Conservation (phyloP, 192 early-diverging fungal species). For the Backusella westeae region DNA sequence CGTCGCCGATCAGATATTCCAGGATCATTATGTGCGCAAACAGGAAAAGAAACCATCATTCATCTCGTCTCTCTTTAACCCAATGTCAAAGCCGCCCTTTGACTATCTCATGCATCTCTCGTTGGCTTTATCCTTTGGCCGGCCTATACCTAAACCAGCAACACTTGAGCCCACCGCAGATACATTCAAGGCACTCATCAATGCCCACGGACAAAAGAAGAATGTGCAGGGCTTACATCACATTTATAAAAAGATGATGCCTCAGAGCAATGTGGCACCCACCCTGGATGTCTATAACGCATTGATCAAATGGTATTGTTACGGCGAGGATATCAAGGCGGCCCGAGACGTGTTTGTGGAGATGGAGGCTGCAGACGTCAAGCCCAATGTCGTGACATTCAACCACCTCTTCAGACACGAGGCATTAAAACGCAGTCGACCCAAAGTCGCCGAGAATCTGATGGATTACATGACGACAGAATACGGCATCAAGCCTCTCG, state of each 20-base stretch:
- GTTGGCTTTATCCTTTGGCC: background rate
- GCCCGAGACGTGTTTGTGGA: constrained; percentile 29
- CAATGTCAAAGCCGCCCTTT: background rate
- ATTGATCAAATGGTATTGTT: constrained; percentile 36
- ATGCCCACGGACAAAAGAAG: constrained; percentile 32
- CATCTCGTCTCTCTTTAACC: background rate
- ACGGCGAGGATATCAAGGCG: constrained; percentile 18
- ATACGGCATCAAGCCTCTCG: constrained; percentile 23
- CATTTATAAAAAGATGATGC: constrained; percentile 38
- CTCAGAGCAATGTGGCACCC: constrained; percentile 13
- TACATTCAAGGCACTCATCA: constrained; percentile 31
- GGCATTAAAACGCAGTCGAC: constrained; percentile 23
- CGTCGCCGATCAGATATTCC: constrained; percentile 25
- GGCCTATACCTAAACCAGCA: background rate
- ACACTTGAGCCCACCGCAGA: constrained; percentile 9
- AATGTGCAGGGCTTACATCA: constrained; percentile 19
- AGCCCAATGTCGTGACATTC: constrained; percentile 36
- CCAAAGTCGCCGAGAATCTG: constrained; percentile 20
- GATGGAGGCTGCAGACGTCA: constrained; percentile 24
- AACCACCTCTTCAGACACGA: constrained; percentile 37
- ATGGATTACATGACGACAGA: constrained; percentile 28
- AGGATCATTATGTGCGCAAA: constrained; percentile 9
- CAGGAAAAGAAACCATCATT: background rate
- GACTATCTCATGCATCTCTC: background rate
- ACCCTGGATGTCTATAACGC: constrained; percentile 21